Base-by-base conservation (phyloP, 177 flowering plant species). In the Vitis hybrid region DNA sequence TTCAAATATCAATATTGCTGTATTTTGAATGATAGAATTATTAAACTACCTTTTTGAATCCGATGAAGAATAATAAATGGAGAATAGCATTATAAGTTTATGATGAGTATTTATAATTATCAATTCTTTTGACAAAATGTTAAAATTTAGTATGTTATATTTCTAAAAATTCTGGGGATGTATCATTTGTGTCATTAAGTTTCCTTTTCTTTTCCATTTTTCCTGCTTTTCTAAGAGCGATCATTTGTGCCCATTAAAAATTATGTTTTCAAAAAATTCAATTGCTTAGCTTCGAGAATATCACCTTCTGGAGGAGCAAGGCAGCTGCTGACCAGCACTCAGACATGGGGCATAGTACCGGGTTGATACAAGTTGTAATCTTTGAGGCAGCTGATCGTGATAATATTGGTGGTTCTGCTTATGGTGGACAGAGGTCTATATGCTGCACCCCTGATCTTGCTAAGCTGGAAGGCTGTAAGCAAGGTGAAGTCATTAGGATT, bases 381-480 rank as follows among this genome's bases (percentile, higher is more conserved):
- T 93, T 95, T 82, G 98, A 93, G 81, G 96, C 93, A 1, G 86
- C 92, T 73, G 97, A 95, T 78, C 89, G 98, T n/a, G 90, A 93
- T 70, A 82, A 81, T 68, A 93, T 95, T 72, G 99, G 99, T 62
- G 99, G 99, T 58, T 91, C 97, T 51, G 94, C 96, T 48, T 95
- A 95, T 82, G 97, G 97, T 66, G 98, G 99, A 45, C 98, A 91
- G 66, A 84, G 97, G 76, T 83, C 97, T 54, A 86, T 95, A 57
- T 93, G 97, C 69, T 95, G 99, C 84, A 91, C 99, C 10, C 83
- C 94, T 54, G 99, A 95, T 86, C 94, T 95, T 63, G 94, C 99
- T 22, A 95, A 95, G 79, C 73, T 91, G 67, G 96, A 89, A 83
- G 98, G 91, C 48, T 95, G 99, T 80, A 91, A 86, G 79, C 89